Percentiles rank a stretch among this genome's conserved stretches.
phyloP scores from a whole-genome alignment of 208 protist species.

The Leishmania turanica region DNA sequence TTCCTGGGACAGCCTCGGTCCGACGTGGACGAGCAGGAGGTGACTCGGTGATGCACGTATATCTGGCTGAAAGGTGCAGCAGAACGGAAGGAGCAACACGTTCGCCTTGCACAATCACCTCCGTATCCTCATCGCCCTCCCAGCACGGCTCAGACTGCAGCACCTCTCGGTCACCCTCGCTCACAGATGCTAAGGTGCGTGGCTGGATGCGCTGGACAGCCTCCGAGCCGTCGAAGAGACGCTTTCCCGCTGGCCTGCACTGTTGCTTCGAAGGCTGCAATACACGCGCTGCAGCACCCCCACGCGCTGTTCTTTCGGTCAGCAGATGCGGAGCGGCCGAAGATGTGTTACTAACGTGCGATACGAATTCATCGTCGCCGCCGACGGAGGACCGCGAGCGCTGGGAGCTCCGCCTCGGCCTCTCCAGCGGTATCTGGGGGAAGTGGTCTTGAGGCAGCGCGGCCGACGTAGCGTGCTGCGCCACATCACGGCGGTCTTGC shows the following conservation, averaged over 20 bases:
- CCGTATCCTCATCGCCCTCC: not conserved
- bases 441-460: not conserved
- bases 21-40: conserved; percentile 4
- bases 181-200: not conserved
- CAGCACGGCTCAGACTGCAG: conserved; percentile 15
- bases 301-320: not conserved
- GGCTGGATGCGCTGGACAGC: not conserved
- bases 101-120: not conserved
- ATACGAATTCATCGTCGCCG: not conserved
- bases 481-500: not conserved
- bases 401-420: conserved; percentile 20
- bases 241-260: not conserved
- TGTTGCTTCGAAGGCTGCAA: not conserved
- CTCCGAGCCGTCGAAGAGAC: not conserved
- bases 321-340: not conserved
- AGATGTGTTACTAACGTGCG: not conserved
- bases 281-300: not conserved
- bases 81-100: not conserved
- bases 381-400: not conserved
- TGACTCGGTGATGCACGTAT: not conserved
- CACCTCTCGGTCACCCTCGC: not conserved
- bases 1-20: not conserved
- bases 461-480: not conserved
- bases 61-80: not conserved
- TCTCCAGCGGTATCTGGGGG: conserved; percentile 6